Conservation (phyloP, 1,284 basidiomycete species). For the Ganoderma sp. region DNA sequence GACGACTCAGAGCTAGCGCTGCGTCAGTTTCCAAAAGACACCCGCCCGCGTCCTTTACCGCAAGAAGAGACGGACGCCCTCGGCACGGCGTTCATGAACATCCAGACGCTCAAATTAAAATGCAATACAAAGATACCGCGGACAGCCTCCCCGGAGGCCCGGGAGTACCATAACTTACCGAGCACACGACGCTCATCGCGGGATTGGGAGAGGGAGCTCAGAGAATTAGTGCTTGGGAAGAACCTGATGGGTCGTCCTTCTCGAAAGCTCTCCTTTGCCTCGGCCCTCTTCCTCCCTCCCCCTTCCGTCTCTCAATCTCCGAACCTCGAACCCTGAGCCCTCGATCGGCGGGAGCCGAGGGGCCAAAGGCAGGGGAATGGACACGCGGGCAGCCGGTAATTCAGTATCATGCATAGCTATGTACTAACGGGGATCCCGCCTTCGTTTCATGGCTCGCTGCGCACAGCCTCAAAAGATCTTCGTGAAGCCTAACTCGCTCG, state of each 20-base stretch:
- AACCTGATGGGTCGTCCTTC: conserved; percentile 63
- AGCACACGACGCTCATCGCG: conserved; percentile 71
- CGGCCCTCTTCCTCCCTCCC: background rate
- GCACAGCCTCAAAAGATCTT: conserved; percentile 78
- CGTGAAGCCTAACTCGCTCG: conserved; percentile 78
- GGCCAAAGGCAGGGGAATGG: background rate
- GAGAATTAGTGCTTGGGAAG: conserved; percentile 78
- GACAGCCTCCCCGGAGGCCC: conserved; percentile 71
- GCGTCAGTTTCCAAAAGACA: too few species aligned
- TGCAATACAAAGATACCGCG: conserved; percentile 71
- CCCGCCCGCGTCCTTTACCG: too few species aligned
- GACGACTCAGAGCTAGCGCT: too few species aligned
- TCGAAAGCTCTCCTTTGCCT: background rate
- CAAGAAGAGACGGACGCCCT: conserved; percentile 66
- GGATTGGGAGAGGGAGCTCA: conserved; percentile 76
- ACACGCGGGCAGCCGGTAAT: background rate
- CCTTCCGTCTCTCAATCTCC: background rate
- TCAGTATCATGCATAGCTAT: background rate
- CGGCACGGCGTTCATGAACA: conserved; percentile 74
- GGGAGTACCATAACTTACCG: conserved; percentile 66
- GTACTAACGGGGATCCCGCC: conserved; percentile 1
- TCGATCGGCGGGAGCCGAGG: background rate
- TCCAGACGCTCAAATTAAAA: conserved; percentile 60
- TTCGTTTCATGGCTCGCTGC: background rate
- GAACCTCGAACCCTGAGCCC: background rate